These are phyloP conservation scores for Pichia sporocuriosa DNA, from an alignment of 805 yeast genomes.

Conservation along the genomic window DNA sequence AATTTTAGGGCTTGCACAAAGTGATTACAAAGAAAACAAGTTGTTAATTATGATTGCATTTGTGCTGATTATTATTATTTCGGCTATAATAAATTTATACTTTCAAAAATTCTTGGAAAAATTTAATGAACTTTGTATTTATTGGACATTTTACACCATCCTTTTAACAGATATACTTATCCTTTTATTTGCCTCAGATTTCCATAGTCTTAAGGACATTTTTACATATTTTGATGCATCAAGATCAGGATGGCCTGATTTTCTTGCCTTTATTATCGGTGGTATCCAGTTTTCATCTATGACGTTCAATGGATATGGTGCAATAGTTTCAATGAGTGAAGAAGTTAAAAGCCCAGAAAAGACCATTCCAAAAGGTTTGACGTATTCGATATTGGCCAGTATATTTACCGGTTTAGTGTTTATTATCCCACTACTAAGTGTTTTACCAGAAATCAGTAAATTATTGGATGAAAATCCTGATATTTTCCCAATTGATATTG, in stretches of 20 bases:
- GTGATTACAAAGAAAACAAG: conserved; percentile 50
- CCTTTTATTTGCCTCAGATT: conserved; percentile 49
- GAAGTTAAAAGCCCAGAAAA: conserved; percentile 73
- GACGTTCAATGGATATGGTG: conserved; percentile 77
- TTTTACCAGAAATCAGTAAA: conserved; percentile 57
- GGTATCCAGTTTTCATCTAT: conserved; percentile 76
- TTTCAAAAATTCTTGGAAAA: conserved; percentile 54
- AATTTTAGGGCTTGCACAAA: conserved; percentile 54
- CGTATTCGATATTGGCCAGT: conserved; percentile 57
- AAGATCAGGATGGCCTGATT: conserved; percentile 69
- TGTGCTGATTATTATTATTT: conserved; percentile 46
- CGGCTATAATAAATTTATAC: conserved; percentile 57
- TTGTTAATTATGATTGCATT: conserved; percentile 51
- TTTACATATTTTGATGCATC: conserved; percentile 64
- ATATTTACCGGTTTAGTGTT: conserved; percentile 65
- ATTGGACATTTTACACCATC: conserved; percentile 70
- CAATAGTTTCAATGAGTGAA: conserved; percentile 75
- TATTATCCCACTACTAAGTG: conserved; percentile 62
- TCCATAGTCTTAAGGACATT: conserved; percentile 53
- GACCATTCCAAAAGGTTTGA: conserved; percentile 68
- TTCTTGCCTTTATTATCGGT: conserved; percentile 69
- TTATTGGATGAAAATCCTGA: conserved; percentile 57
- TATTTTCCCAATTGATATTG: conserved; percentile 71
- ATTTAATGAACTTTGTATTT: conserved; percentile 62
- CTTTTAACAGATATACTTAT: conserved; percentile 58